Conservation (phyloP, 805 yeast species). For the Gaillardinia entomophila region DNA sequence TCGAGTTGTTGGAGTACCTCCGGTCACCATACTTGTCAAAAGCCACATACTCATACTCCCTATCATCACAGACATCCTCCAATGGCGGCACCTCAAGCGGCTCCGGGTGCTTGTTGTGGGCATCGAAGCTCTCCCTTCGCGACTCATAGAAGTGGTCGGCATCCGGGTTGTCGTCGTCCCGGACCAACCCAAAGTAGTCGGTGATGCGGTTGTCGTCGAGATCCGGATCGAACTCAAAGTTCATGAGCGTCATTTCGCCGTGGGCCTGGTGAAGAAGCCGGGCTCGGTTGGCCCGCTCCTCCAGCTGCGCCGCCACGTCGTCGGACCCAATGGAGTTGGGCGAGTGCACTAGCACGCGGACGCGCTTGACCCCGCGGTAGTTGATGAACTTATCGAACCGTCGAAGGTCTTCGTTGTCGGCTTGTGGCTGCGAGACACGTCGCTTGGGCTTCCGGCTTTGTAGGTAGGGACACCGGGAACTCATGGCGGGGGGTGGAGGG, state of each 20-base stretch:
- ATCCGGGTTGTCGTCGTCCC: slow-evolving; percentile 3
- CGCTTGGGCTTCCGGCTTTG: background rate
- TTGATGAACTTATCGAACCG: slow-evolving; percentile 1
- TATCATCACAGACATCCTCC: background rate
- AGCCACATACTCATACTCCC: slow-evolving; percentile 6
- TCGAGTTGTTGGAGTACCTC: slow-evolving; percentile 8
- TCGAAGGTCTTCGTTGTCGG: slow-evolving; percentile 2
- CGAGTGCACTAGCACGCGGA: background rate
- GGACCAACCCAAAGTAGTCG: background rate
- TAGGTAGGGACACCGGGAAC: background rate
- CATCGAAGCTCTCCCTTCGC: slow-evolving; percentile 4
- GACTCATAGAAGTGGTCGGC: slow-evolving; percentile 6
- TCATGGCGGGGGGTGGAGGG: slow-evolving; percentile 1
- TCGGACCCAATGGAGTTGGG: background rate
- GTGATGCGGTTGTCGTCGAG: slow-evolving; percentile 1
- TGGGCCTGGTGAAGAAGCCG: background rate
- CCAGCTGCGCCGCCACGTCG: background rate
- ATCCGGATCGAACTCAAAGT: background rate
- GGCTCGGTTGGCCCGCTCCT: background rate
- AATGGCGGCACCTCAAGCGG: slow-evolving; percentile 6
- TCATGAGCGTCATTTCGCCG: background rate
- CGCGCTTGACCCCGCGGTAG: slow-evolving; percentile 3
- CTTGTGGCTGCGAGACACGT: slow-evolving; percentile 5
- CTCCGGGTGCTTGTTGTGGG: slow-evolving; percentile 2
- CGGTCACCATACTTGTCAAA: slow-evolving; percentile 7